Evolutionary conservation across 345 rosid species (phyloP), one percentile per base, ranked within the genome.

Genomic region (Populus nigra): DNA sequence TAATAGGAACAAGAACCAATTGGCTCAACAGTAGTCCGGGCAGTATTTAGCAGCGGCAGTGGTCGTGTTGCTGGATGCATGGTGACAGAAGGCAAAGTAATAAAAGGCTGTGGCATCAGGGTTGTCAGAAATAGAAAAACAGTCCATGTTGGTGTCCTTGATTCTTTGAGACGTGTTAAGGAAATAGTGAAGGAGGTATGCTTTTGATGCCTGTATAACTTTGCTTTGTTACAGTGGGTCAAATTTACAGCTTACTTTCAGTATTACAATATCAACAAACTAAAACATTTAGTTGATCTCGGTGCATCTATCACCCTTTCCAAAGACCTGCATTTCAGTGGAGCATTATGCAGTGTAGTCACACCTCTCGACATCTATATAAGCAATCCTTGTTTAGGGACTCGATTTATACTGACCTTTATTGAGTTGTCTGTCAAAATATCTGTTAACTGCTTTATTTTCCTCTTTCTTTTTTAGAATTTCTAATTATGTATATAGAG

Each of bases 61-160:
- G 96, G 97, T 65, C 98, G 92, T 82, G 95, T 88, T 85, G 99
- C 99, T 78, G 99, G 99, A 76, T 96, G 99, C 89, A 92, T 96
- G 94, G 94, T 93, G 68, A 89, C 84, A 18, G 98, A 93, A 79
- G 99, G 99, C 61, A 93, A 91, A 80, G 80, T 96, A 73, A 89
- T 87, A 77, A 89, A 91, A 87, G 98, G 88, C 69, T 93, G 98
- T 84, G 97, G 99, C 65, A 85, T 92, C 79, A 91, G 86, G 69
- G 94, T 96, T 41, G 55, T 83, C 75, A 90, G 97, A 77, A 93
- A 88, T 57, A 83, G 90, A 71, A 92, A 90, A 83, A 76, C 82
- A 49, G 88, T 90, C 69, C 88, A 91, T 72, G 89, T 87, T 11
- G 98, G 98, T 67, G 82, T 80, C 74, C 90, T 96, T 81, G 91